Percentiles rank a stretch among this genome's conserved stretches.
Evolutionary conservation across 129 eudicot genomes (phyloP).

Genomic region (Centaurea solstitialis): DNA sequence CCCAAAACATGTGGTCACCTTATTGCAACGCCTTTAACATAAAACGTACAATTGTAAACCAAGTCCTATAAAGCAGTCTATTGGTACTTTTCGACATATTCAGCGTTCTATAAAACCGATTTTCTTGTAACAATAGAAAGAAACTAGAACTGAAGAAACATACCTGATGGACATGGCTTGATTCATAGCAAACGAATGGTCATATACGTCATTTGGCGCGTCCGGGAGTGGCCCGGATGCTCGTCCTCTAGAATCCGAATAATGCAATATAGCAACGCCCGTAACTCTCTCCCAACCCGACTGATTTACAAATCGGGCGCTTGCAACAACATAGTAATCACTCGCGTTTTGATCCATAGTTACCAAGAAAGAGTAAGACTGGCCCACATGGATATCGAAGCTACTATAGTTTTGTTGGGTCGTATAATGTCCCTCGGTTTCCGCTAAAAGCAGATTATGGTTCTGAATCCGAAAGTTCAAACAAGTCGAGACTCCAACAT

Average conservation of each 20-base stretch:
- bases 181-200: slow-evolving; percentile 59
- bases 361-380: slow-evolving; percentile 84
- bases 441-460: slow-evolving; percentile 75
- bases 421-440: slow-evolving; percentile 84
- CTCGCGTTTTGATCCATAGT: slow-evolving; percentile 97
- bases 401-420: slow-evolving; percentile 70
- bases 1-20: background rate
- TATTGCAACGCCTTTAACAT: background rate
- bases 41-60: background rate
- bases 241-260: slow-evolving; percentile 68
- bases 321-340: slow-evolving; percentile 93
- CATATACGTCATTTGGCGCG: slow-evolving; percentile 70
- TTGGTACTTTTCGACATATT: background rate
- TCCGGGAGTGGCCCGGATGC: slow-evolving; percentile 91
- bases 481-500: slow-evolving; percentile 85
- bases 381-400: slow-evolving; percentile 93
- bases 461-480: slow-evolving; percentile 85
- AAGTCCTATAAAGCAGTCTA: background rate
- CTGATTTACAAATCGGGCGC: slow-evolving; percentile 82
- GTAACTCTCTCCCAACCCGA: slow-evolving; percentile 85
- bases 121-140: background rate
- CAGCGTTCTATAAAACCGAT: background rate
- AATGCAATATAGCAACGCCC: slow-evolving; percentile 84
- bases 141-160: background rate
- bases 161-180: slow-evolving; percentile 92